These are phyloP conservation scores for Fraxinus sp. DNA, from an alignment of 305 asterid species.

Conservation along the genomic window DNA sequence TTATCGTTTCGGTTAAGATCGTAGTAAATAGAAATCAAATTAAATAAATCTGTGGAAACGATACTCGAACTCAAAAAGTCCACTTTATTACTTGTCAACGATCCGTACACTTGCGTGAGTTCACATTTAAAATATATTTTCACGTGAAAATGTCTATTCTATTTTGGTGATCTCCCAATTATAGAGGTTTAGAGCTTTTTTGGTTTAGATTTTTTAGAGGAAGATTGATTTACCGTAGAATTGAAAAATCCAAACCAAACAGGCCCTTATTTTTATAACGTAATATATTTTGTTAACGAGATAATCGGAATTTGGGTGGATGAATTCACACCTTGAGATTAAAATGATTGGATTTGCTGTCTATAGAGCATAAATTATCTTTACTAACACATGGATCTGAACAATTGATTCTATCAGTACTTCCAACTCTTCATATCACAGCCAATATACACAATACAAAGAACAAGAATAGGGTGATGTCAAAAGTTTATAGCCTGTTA, in stretches of 20 bases:
- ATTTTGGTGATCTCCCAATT: background rate
- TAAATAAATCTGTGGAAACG: too few relatives aligned
- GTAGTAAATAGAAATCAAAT: too few relatives aligned
- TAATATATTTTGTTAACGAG: background rate
- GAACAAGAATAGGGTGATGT: background rate
- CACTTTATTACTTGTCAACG: too few relatives aligned
- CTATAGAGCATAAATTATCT: background rate
- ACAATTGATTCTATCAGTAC: background rate
- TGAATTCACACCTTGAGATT: background rate
- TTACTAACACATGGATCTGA: background rate
- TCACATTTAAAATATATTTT: too few relatives aligned
- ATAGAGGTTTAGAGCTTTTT: too few relatives aligned
- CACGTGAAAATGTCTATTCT: background rate
- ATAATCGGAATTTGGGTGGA: background rate
- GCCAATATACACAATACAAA: constrained; percentile 21
- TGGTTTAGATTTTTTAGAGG: too few relatives aligned
- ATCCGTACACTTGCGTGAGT: too few relatives aligned
- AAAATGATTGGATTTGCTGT: background rate
- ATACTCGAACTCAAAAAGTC: too few relatives aligned
- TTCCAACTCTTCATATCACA: background rate
- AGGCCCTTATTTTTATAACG: background rate
- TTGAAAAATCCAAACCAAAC: too few relatives aligned
- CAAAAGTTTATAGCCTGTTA: background rate
- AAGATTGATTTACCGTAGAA: too few relatives aligned
- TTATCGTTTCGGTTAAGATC: too few relatives aligned